Evolutionary conservation across 129 eudicot genomes (phyloP), one percentile per base, ranked within the genome.

Genomic region (Calendula officinalis): DNA sequence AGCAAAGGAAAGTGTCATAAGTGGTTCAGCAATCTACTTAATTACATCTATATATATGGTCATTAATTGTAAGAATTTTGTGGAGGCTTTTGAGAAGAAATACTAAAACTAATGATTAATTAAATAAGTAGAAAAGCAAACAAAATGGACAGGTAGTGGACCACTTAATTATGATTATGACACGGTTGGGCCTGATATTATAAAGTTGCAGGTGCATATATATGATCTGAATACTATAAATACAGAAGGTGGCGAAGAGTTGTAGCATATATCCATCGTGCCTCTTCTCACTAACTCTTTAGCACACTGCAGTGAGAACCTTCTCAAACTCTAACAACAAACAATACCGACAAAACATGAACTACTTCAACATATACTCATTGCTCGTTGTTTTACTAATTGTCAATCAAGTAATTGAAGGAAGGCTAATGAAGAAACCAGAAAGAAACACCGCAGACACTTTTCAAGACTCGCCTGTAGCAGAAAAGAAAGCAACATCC

Each of bases 211-310:
- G 2, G 30, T 22, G 30, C 30, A 22, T 13, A 45, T 44, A 44
- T 44, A 44, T 44, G 49, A 62, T 58, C 66, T 61, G 6, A 27
- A 50, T 40, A 60, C 64, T 84, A 84, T 81, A 84, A 75, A 85
- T 81, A 75, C 75, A 58, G 36, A 64, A 75, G 70, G 68, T 22
- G 46, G 56, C 74, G 50, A 40, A 56, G 65, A 50, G 51, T 53
- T 66, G 11, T 16, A 60, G 61, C 72, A n/a, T n/a, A n/a, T n/a
- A n/a, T n/a, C n/a, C n/a, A 69, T 69, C 66, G 50, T 45, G 50
- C 46, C 62, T 63, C 70, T 56, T 63, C 71, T 63, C 55, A 52
- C 34, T 36, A 7, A 35, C 48, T 56, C n/a, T 35, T 16, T 13
- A 51, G 32, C 30, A 22, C 30, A 22, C 30, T 22, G 1, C 30